Conservation (phyloP, 2,329 filamentous ascomycete species). For the Ophiostoma perfectum region DNA sequence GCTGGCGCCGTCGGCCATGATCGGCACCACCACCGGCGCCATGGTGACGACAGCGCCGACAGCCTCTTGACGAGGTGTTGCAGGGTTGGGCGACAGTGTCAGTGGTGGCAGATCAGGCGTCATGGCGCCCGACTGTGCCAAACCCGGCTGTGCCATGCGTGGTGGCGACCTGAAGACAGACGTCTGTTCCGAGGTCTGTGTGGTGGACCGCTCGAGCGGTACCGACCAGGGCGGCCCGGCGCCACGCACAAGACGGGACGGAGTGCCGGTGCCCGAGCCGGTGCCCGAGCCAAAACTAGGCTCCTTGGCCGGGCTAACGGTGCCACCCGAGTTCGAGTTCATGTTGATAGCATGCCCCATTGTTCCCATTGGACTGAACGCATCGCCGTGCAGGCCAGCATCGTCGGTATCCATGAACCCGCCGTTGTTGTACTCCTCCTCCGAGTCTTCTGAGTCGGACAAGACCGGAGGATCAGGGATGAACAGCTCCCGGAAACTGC, state of each 20-base stretch:
- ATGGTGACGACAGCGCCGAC: neutral
- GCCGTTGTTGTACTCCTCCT: conserved; percentile 38
- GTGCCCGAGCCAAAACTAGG: neutral
- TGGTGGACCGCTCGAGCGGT: conserved; percentile 10
- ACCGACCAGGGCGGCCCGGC: neutral
- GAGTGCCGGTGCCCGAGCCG: neutral
- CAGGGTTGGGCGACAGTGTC: neutral
- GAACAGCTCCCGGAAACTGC: conserved; percentile 81
- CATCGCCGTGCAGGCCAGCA: conserved; percentile 13
- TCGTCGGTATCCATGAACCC: conserved; percentile 9
- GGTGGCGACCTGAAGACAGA: conserved; percentile 15
- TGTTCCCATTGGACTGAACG: neutral
- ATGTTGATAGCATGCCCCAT: neutral
- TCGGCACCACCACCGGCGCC: neutral
- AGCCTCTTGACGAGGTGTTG: neutral
- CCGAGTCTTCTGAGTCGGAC: conserved; percentile 62
- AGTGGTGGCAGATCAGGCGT: neutral
- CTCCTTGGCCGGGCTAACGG: conserved; percentile 17
- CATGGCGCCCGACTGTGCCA: neutral
- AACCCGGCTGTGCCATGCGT: neutral
- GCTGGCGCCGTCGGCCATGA: conserved; percentile 7
- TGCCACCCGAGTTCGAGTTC: conserved; percentile 14
- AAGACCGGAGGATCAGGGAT: conserved; percentile 76
- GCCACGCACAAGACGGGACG: neutral
- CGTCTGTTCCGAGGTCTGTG: conserved; percentile 10